phyloP scores from a whole-genome alignment of 139 green algal genomes.

The Tetradesmus lagerheimii region DNA sequence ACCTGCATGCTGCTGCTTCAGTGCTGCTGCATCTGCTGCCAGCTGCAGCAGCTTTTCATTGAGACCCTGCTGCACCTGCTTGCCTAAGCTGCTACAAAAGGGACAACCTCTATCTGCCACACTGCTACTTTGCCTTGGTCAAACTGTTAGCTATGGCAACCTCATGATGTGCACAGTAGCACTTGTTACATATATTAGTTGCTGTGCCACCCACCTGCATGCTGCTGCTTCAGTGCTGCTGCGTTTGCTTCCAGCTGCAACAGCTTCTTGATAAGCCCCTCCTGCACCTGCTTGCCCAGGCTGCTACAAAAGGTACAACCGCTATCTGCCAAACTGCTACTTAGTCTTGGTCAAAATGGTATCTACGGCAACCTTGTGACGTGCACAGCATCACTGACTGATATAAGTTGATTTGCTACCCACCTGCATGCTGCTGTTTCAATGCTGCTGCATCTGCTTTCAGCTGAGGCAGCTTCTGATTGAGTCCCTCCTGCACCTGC shows the following conservation, averaged over 20 bases:
- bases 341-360: too few relatives aligned
- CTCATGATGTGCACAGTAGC: too few relatives aligned
- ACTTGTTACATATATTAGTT: too few relatives aligned
- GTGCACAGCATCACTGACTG: too few relatives aligned
- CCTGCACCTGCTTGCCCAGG: constrained; percentile 51
- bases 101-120: too few relatives aligned
- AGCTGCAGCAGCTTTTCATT: constrained; percentile 66
- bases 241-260: constrained; percentile 69
- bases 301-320: too few relatives aligned
- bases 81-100: constrained; percentile 67
- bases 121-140: too few relatives aligned
- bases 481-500: constrained; percentile 60
- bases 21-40: constrained; percentile 57
- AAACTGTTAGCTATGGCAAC: too few relatives aligned
- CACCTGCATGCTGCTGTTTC: constrained; percentile 40
- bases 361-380: too few relatives aligned
- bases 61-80: constrained; percentile 62
- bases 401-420: too few relatives aligned
- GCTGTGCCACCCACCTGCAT: constrained; percentile 8
- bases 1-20: constrained; percentile 42
- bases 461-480: constrained; percentile 66
- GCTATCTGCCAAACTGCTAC: too few relatives aligned
- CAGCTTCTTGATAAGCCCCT: constrained; percentile 55
- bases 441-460: constrained; percentile 59
- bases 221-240: too few relatives aligned